Conservation (phyloP, 768 basidiomycete genomes). For the Termitomyces sp. region DNA sequence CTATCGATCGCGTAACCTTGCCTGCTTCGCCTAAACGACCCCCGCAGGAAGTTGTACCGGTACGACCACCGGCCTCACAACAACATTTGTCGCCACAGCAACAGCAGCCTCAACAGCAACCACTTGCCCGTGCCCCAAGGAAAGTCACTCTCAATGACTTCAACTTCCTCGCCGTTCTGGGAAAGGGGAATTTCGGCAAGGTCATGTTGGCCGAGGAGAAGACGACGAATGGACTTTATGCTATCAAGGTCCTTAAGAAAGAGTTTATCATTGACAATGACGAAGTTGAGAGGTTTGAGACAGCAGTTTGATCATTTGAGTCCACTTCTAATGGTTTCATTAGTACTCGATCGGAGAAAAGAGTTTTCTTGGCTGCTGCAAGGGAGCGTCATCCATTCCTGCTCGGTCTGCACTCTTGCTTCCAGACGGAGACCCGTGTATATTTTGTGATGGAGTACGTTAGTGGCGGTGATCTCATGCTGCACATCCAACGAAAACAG, state of each 20-base stretch:
- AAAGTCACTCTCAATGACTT: slow-evolving; percentile 98
- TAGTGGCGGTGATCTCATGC: slow-evolving; percentile 97
- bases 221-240: slow-evolving; percentile 79
- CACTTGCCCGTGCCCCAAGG: slow-evolving; percentile 43
- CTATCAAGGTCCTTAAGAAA: slow-evolving; percentile 99
- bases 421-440: slow-evolving; percentile 98
- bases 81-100: slow-evolving; percentile 28
- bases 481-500: slow-evolving; percentile 98
- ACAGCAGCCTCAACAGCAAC: slow-evolving; percentile 29
- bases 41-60: slow-evolving; percentile 23
- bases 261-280: slow-evolving; percentile 99
- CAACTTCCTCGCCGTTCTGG: slow-evolving; percentile 97
- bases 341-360: slow-evolving; percentile 98
- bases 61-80: slow-evolving; percentile 24
- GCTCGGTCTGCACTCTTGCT: slow-evolving; percentile 95
- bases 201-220: slow-evolving; percentile 99
- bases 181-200: slow-evolving; percentile 99
- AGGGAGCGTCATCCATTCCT: slow-evolving; percentile 96
- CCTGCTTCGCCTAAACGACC: slow-evolving; percentile 23
- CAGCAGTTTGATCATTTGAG: neutral
- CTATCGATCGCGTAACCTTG: slow-evolving; percentile 21
- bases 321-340: slow-evolving; percentile 8
- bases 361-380: slow-evolving; percentile 96
- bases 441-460: slow-evolving; percentile 99
- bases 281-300: slow-evolving; percentile 88